Conservation (phyloP, 176 grass and related monocot species). For the Juncus effusus region DNA sequence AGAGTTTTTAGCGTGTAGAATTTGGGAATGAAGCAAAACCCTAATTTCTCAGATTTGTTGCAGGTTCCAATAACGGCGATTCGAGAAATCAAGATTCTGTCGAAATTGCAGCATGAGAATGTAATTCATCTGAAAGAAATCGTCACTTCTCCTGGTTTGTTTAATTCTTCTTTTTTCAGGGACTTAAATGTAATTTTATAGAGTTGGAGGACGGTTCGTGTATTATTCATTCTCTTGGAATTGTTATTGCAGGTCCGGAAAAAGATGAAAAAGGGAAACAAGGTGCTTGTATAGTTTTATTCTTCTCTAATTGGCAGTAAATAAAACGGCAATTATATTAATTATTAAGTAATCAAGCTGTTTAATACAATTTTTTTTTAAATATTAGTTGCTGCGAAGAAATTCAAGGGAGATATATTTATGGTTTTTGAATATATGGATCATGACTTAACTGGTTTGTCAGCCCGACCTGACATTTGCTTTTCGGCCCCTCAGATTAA, state of each 20-base stretch:
- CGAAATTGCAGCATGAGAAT: conserved; percentile 86
- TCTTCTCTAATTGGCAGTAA: too few relatives aligned
- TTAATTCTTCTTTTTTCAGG: not conserved
- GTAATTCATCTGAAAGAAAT: conserved; percentile 95
- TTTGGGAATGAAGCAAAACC: not conserved
- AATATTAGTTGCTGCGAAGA: conserved; percentile 46
- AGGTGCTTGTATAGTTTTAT: conserved; percentile 30
- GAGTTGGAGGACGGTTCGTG: not conserved
- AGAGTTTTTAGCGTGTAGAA: not conserved
- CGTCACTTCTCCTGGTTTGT: conserved; percentile 75
- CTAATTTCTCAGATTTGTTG: conserved; percentile 13
- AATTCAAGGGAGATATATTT: conserved; percentile 77
- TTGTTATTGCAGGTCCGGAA: conserved; percentile 54
- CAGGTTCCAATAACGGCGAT: conserved; percentile 91
- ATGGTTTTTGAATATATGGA: conserved; percentile 93
- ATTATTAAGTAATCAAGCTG: not conserved
- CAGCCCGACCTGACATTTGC: conserved; percentile 60
- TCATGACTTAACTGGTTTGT: conserved; percentile 77
- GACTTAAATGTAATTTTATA: not conserved
- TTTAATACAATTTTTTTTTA: conserved; percentile 10
- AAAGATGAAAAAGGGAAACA: conserved; percentile 86
- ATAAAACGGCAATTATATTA: not conserved
- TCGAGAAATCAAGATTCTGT: conserved; percentile 93
- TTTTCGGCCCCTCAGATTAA: conserved; percentile 83
- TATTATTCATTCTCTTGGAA: conserved; percentile 18